Percentiles rank a stretch among this genome's conserved stretches.
Evolutionary conservation across 164 flowering plant genomes (phyloP).

Genomic region (Pachysandra terminalis): DNA sequence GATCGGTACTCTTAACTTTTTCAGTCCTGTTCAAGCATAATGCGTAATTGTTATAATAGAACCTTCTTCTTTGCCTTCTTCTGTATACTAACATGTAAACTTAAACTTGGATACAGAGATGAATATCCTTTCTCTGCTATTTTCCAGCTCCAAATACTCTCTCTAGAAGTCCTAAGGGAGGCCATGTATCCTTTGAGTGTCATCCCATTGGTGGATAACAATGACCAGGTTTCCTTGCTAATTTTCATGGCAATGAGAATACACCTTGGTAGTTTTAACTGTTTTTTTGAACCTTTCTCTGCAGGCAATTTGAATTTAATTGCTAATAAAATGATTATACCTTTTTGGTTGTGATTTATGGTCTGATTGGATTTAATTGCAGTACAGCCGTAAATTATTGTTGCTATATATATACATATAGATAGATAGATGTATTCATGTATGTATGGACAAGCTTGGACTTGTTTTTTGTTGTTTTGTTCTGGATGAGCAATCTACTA

Average conservation of each 20-base stretch:
- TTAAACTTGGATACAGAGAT: slow-evolving; percentile 41
- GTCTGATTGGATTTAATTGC: background rate
- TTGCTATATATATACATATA: too few species aligned
- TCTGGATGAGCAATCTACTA: background rate
- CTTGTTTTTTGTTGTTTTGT: background rate
- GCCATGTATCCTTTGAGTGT: slow-evolving; percentile 87
- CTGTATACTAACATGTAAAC: background rate
- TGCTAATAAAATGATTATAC: background rate
- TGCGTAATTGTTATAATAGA: background rate
- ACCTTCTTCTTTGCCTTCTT: background rate
- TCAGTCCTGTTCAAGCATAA: too few species aligned
- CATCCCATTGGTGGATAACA: background rate
- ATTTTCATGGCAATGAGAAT: background rate
- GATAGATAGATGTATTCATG: too few species aligned
- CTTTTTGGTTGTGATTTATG: background rate
- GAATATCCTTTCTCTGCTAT: slow-evolving; percentile 36
- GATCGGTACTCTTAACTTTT: background rate
- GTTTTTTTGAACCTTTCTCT: background rate
- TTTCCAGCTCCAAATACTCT: slow-evolving; percentile 77
- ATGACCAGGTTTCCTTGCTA: background rate
- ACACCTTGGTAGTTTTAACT: too few species aligned
- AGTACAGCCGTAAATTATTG: too few species aligned
- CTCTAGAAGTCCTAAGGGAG: slow-evolving; percentile 83
- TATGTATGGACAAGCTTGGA: too few species aligned
- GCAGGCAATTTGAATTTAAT: background rate